A percentile compares a stretch with the other conserved stretches of the same genome.
phyloP scores from a whole-genome alignment of 345 rosid genomes.

The Corchorus olitorius region DNA sequence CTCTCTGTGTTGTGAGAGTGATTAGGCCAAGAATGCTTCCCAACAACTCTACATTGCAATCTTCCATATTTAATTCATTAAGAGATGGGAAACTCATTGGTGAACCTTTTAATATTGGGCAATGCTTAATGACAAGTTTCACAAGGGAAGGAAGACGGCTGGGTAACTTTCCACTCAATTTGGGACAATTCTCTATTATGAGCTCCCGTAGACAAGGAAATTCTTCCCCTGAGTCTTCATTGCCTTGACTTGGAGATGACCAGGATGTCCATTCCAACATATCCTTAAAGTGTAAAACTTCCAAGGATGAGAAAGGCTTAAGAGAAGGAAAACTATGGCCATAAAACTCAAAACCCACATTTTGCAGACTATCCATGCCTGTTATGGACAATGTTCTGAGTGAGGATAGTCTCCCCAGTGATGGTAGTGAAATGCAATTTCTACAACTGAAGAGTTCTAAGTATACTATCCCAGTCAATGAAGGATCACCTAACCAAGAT shows the following conservation, averaged over 20 bases:
- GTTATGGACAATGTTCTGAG: constrained; percentile 24
- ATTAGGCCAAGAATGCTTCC: background rate
- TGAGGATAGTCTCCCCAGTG: constrained; percentile 36
- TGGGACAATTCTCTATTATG: constrained; percentile 23
- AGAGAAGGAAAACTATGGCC: constrained; percentile 16
- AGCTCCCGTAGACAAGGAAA: constrained; percentile 36
- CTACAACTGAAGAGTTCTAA: constrained; percentile 23
- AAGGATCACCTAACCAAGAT: constrained; percentile 33
- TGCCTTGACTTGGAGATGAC: constrained; percentile 11
- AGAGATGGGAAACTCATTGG: constrained; percentile 5
- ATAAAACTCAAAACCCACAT: constrained; percentile 29
- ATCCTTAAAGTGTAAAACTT: constrained; percentile 19
- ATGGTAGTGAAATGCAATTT: constrained; percentile 28
- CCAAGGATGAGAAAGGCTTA: constrained; percentile 25
- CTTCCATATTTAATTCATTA: constrained; percentile 16
- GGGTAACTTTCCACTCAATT: constrained; percentile 22
- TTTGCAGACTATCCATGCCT: constrained; percentile 24
- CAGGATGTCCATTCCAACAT: constrained; percentile 35
- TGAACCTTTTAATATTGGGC: constrained; percentile 19
- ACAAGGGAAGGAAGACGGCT: constrained; percentile 18
- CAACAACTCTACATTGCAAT: background rate
- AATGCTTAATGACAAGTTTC: constrained; percentile 18
- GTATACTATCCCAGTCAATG: constrained; percentile 15
- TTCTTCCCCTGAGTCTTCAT: constrained; percentile 10
- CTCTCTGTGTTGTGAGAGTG: background rate